phyloP scores from a whole-genome alignment of 345 rosid genomes.

The Eucalyptus pauciflora region DNA sequence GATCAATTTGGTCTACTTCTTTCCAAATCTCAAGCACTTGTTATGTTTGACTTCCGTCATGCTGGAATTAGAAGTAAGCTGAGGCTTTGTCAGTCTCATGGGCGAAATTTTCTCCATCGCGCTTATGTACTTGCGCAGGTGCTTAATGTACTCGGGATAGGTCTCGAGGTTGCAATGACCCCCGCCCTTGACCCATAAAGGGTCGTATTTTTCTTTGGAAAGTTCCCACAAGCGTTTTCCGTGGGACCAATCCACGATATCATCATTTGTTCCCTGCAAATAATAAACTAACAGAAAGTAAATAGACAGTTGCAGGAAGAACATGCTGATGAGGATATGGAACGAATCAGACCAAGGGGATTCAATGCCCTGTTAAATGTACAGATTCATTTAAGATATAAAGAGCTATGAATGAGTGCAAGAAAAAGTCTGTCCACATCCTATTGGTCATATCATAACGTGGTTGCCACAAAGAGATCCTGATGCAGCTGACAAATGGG shows the following conservation, averaged over 20 bases:
- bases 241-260: conserved; percentile 77
- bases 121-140: conserved; percentile 64
- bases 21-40: conserved; percentile 59
- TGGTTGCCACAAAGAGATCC: not conserved
- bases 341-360: not conserved
- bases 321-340: not conserved
- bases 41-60: conserved; percentile 48
- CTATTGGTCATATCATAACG: not conserved
- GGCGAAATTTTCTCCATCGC: conserved; percentile 84
- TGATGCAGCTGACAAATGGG: not conserved
- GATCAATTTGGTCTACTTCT: conserved; percentile 11
- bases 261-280: conserved; percentile 79
- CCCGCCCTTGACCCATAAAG: conserved; percentile 96
- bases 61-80: conserved; percentile 35
- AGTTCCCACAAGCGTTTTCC: conserved; percentile 96
- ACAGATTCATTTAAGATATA: not conserved
- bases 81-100: conserved; percentile 36
- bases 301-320: not conserved
- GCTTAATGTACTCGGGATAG: conserved; percentile 84
- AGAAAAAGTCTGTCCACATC: not conserved
- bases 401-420: not conserved
- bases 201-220: conserved; percentile 80
- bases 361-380: not conserved
- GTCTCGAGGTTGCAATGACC: conserved; percentile 98
- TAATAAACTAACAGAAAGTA: not conserved